Evolutionary conservation across 1,284 basidiomycete species (phyloP), one percentile per base, ranked within the genome.

Genomic region (Leccinum solheimii): DNA sequence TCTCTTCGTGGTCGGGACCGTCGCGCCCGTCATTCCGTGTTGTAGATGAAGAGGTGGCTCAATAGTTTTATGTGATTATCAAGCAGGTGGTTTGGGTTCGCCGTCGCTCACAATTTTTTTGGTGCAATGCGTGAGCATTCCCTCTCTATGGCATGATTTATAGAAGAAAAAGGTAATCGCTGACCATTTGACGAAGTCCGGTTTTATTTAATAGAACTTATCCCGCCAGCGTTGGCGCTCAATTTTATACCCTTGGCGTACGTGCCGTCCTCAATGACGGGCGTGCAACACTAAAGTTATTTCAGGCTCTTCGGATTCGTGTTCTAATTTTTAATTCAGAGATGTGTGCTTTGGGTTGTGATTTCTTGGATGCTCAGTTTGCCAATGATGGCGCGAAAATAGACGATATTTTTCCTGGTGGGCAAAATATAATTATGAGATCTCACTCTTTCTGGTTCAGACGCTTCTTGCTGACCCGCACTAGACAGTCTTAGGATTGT

Each of bases 391-490:
- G 34, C 34, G 14, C 13, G 38, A 30, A 19, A 30, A 3, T 34
- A 80, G 80, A 61, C 77, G 81, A 55, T 78, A 84, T 66, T 90
- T 90, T 76, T 75, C 81, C 0, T 89, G 86, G 86, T 90, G 88
- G 88, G 80, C 82, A 23, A 88, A 88, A 75, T 89, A 86, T 75
- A 88, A 88, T 69, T 88, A 81, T 81, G 64, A 52, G 58, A 11
- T 6, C 21, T 27, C 9, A 9, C 11, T n/a, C 16, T 49, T 30
- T 32, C 30, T 16, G 23, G 48, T 19, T 43, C 45, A 53, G 13
- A 19, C 23, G 6, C 34, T 32, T 30, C 1, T 55, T 4, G 16
- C 16, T 40, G 38, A 40, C 16, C 85, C 34, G 85, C 83, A 0
- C 77, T 87, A 49, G 85, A 87, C 67, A 8, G 84, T 85, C 45